A percentile compares a stretch with the other conserved stretches of the same genome.
Conservation (phyloP, 2,329 filamentous ascomycete genomes). For the Cryphonectria radicalis region DNA sequence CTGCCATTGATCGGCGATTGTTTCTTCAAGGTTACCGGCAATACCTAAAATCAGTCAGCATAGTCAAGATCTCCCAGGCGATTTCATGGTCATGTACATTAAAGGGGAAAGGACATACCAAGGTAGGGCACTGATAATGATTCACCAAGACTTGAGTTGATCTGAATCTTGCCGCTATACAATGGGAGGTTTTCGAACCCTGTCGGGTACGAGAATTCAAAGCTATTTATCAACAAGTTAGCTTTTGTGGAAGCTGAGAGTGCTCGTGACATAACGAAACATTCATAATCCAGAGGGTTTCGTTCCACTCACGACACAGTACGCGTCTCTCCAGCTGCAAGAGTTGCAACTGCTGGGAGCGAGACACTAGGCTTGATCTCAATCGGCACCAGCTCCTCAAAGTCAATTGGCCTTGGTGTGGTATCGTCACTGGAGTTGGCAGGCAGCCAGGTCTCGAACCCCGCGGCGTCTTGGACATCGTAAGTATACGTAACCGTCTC, state of each 20-base stretch:
- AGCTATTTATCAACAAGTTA: slow-evolving; percentile 24
- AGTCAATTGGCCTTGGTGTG: slow-evolving; percentile 10
- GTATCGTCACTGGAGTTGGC: slow-evolving; percentile 1
- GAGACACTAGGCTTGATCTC: slow-evolving; percentile 16
- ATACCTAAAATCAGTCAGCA: slow-evolving; percentile 5
- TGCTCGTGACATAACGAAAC: not conserved
- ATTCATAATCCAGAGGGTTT: not conserved
- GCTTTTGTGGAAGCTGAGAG: not conserved
- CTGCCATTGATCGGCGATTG: slow-evolving; percentile 10
- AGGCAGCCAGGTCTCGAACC: slow-evolving; percentile 21
- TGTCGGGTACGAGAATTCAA: slow-evolving; percentile 32
- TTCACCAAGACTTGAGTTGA: slow-evolving; percentile 39
- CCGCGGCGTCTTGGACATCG: slow-evolving; percentile 20
- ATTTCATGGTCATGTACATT: too few relatives aligned
- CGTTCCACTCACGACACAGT: slow-evolving; percentile 9
- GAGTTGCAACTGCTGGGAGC: slow-evolving; percentile 9
- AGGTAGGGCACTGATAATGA: slow-evolving; percentile 40
- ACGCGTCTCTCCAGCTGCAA: slow-evolving; percentile 20
- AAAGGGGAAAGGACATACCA: slow-evolving; percentile 28
- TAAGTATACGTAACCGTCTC: slow-evolving; percentile 24
- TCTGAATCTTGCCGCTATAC: slow-evolving; percentile 41
- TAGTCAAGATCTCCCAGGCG: too few relatives aligned
- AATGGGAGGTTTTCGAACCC: slow-evolving; percentile 39
- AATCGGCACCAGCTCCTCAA: slow-evolving; percentile 18
- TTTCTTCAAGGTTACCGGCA: not conserved